A percentile compares a stretch with the other conserved stretches of the same genome.
phyloP scores from a whole-genome alignment of 108 stramenopile genomes.

The Fragilaria radians region DNA sequence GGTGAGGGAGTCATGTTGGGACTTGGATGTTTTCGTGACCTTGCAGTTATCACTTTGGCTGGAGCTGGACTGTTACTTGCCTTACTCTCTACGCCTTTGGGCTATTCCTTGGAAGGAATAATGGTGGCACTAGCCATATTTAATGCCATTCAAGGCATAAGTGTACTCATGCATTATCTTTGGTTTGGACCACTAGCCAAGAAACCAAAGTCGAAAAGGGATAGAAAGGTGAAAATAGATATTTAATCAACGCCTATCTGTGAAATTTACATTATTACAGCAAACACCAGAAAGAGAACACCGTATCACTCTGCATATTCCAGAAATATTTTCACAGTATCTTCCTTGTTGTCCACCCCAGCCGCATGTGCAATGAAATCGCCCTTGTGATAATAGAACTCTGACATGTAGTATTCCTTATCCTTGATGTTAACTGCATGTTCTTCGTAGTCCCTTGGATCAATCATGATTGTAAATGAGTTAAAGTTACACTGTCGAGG shows the following conservation, averaged over 20 bases:
- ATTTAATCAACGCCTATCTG: too few species aligned
- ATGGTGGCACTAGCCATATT: constrained; percentile 53
- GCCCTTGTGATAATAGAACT: constrained; percentile 25
- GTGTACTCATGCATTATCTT: constrained; percentile 56
- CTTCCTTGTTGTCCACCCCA: constrained; percentile 20
- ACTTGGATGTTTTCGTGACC: constrained; percentile 40
- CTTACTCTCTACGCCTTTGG: constrained; percentile 46
- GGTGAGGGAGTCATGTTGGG: constrained; percentile 82
- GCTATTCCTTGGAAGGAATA: constrained; percentile 56
- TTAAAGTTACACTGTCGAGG: constrained; percentile 23
- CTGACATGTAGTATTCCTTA: constrained; percentile 12
- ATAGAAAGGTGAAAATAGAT: too few species aligned
- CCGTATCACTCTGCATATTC: too few species aligned
- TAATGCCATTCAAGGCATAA: constrained; percentile 45
- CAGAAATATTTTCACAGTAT: constrained; percentile 3
- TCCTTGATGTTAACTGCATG: constrained; percentile 7
- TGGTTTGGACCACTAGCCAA: constrained; percentile 55
- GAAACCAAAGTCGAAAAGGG: too few species aligned
- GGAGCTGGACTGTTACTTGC: constrained; percentile 48
- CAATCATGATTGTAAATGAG: constrained; percentile 13
- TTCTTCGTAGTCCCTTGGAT: background rate
- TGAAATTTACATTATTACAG: too few species aligned
- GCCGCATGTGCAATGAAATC: constrained; percentile 24
- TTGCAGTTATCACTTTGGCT: constrained; percentile 47
- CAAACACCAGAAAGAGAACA: too few species aligned